These are phyloP conservation scores for Suhomyces kilbournensis DNA, from an alignment of 805 yeast species.

Conservation along the genomic window DNA sequence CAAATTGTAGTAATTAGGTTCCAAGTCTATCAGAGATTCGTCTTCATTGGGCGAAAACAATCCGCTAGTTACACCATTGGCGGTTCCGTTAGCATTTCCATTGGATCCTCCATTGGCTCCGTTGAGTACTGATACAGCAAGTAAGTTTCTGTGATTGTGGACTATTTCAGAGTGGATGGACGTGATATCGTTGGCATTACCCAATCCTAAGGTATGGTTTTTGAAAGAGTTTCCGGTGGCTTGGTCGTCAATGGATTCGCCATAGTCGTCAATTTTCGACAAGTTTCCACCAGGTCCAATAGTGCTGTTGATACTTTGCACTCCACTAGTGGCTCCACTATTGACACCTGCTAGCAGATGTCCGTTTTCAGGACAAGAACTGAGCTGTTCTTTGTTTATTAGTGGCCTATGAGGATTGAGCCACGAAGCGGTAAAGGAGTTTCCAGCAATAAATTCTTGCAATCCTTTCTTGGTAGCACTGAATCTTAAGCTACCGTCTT, in stretches of 20 bases:
- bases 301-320: constrained; percentile 1
- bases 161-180: constrained; percentile 39
- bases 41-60: neutral
- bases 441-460: constrained; percentile 26
- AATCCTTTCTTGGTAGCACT: constrained; percentile 18
- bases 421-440: constrained; percentile 28
- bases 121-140: neutral
- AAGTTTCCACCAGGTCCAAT: constrained; percentile 1
- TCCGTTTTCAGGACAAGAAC: neutral
- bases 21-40: constrained; percentile 3
- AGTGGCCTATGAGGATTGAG: constrained; percentile 28
- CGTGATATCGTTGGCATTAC: constrained; percentile 39
- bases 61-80: neutral
- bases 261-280: constrained; percentile 2
- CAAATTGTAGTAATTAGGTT: constrained; percentile 8
- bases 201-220: constrained; percentile 28
- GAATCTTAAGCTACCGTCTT: constrained; percentile 7
- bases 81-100: neutral
- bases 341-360: neutral
- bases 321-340: neutral
- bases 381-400: constrained; percentile 4
- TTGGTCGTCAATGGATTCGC: constrained; percentile 1
- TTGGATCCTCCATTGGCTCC: neutral
- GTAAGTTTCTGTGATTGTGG: constrained; percentile 4
- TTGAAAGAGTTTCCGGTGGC: constrained; percentile 4